phyloP scores from a whole-genome alignment of 148 eudicot genomes.

The Chenopodium suecicum region DNA sequence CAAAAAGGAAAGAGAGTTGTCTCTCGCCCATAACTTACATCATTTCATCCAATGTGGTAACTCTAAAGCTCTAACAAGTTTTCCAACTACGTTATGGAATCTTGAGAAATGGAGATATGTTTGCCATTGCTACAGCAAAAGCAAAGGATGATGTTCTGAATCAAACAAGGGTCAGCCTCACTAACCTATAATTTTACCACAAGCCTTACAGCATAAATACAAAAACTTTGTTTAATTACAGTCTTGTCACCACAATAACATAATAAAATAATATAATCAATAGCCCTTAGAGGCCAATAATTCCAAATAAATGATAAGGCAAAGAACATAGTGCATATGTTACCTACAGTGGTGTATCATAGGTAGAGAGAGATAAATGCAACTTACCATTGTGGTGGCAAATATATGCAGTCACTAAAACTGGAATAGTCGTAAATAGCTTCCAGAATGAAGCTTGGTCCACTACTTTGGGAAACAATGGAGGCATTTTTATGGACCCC shows the following conservation, averaged over 20 bases:
- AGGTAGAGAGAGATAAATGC: background rate
- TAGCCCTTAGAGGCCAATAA: background rate
- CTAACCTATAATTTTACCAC: background rate
- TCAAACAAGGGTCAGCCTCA: background rate
- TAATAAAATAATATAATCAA: background rate
- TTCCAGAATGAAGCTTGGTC: constrained; percentile 84
- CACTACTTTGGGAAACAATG: constrained; percentile 59
- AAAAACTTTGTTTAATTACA: background rate
- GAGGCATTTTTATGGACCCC: constrained; percentile 66
- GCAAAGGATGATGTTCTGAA: background rate
- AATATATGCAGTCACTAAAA: constrained; percentile 82
- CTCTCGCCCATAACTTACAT: no score
- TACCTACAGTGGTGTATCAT: background rate
- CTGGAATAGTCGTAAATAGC: constrained; percentile 74
- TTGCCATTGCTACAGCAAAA: background rate
- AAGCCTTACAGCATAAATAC: background rate
- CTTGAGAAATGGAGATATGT: background rate
- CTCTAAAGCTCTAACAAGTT: background rate
- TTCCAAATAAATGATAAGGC: background rate
- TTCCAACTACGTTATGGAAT: background rate
- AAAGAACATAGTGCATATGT: background rate
- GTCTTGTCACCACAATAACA: background rate
- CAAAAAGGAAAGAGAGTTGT: background rate
- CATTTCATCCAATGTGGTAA: background rate
- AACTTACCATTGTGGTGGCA: constrained; percentile 81